Evolutionary conservation across 768 basidiomycete genomes (phyloP).

Genomic region (Ramaria sp.): DNA sequence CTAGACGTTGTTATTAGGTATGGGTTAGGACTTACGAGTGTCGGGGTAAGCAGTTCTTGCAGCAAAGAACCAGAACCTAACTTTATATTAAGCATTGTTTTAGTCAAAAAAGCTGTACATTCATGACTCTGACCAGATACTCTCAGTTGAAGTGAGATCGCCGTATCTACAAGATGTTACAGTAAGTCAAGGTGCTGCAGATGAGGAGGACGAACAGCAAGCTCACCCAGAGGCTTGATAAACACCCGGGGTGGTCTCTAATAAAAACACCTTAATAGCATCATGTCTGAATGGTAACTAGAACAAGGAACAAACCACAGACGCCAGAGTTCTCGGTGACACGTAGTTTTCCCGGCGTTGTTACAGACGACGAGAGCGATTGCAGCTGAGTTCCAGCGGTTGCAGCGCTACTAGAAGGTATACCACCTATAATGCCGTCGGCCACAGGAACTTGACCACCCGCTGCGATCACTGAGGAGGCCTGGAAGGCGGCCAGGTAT

Average conservation of each 20-base stretch:
- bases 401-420: conserved; percentile 14
- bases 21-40: background rate
- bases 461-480: background rate
- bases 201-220: background rate
- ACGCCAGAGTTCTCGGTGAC: conserved; percentile 50
- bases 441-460: conserved; percentile 33
- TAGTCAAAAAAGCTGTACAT: background rate
- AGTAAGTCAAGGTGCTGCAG: background rate
- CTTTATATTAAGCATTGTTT: background rate
- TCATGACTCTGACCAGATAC: conserved; percentile 35
- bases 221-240: conserved; percentile 38
- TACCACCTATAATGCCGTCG: conserved; percentile 41
- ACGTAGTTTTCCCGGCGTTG: conserved; percentile 36
- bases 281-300: background rate
- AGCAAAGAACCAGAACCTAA: conserved; percentile 62
- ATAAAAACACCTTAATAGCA: background rate
- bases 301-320: conserved; percentile 31
- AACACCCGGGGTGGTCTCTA: conserved; percentile 50
- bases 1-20: background rate
- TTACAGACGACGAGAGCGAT: background rate
- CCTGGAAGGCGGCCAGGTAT: background rate
- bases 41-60: conserved; percentile 44
- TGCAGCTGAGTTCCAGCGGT: background rate
- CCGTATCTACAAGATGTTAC: conserved; percentile 31
- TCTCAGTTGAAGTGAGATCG: conserved; percentile 43